Percentiles rank a stretch among this genome's conserved stretches.
These are phyloP conservation scores for Fusarium nelsonii DNA, from an alignment of 2,329 filamentous ascomycete genomes.

Conservation along the genomic window DNA sequence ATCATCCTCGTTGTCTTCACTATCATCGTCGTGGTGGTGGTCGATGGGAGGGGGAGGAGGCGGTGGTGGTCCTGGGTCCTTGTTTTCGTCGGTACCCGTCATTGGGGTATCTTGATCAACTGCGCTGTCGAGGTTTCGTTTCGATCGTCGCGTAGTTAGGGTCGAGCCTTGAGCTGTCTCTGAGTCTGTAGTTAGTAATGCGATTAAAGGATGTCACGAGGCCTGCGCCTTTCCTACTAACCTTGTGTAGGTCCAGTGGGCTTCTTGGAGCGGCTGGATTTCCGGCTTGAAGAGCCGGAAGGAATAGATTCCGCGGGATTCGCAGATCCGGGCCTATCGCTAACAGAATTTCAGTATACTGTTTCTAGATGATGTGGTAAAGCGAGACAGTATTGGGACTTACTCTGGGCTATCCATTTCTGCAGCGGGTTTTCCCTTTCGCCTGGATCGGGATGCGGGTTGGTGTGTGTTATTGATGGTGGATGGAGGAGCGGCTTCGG, in stretches of 20 bases:
- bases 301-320: slow-evolving; percentile 71
- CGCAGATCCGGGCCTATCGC: slow-evolving; percentile 63
- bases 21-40: slow-evolving; percentile 56
- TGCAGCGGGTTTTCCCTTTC: slow-evolving; percentile 70
- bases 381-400: slow-evolving; percentile 28
- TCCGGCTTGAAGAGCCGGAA: slow-evolving; percentile 76
- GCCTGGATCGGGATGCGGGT: slow-evolving; percentile 61
- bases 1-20: slow-evolving; percentile 50
- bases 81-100: slow-evolving; percentile 74
- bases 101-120: slow-evolving; percentile 76
- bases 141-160: slow-evolving; percentile 61
- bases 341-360: slow-evolving; percentile 26
- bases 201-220: background rate
- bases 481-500: slow-evolving; percentile 59
- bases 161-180: slow-evolving; percentile 54
- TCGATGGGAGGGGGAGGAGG: slow-evolving; percentile 57
- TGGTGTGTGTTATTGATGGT: slow-evolving; percentile 40
- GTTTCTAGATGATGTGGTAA: background rate
- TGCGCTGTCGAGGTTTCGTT: slow-evolving; percentile 66
- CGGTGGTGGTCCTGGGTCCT: slow-evolving; percentile 56
- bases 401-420: slow-evolving; percentile 83
- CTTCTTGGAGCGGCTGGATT: slow-evolving; percentile 79
- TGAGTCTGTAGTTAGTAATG: slow-evolving; percentile 34
- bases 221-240: slow-evolving; percentile 43
- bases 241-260: slow-evolving; percentile 60